These are phyloP conservation scores for Alternaria postmessia DNA, from an alignment of 2,329 filamentous ascomycete species.

Conservation along the genomic window DNA sequence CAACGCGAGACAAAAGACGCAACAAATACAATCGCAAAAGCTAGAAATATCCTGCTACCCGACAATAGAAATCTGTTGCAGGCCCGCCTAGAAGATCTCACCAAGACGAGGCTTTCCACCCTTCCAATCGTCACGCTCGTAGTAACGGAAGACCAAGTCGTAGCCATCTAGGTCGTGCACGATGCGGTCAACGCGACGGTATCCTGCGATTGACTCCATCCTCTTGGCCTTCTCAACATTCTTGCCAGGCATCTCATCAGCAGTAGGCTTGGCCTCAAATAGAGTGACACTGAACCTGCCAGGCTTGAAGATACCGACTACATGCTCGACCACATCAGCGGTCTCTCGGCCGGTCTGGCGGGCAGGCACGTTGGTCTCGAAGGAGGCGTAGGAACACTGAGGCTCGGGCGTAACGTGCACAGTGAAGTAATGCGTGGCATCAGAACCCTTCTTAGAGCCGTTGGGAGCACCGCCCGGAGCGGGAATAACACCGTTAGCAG, in stretches of 20 bases:
- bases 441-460: slow-evolving; percentile 51
- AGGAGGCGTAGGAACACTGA: slow-evolving; percentile 95
- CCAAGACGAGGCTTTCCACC: slow-evolving; percentile 70
- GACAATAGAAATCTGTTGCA: neutral
- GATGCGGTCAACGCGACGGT: slow-evolving; percentile 89
- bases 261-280: slow-evolving; percentile 81
- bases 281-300: slow-evolving; percentile 97
- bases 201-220: slow-evolving; percentile 84
- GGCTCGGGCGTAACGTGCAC: slow-evolving; percentile 98
- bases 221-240: slow-evolving; percentile 53
- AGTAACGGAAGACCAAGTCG: slow-evolving; percentile 95
- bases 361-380: slow-evolving; percentile 96
- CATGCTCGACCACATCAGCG: slow-evolving; percentile 88
- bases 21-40: neutral
- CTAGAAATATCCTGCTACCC: neutral
- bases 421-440: slow-evolving; percentile 83
- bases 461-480: slow-evolving; percentile 65
- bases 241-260: slow-evolving; percentile 51
- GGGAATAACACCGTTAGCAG: slow-evolving; percentile 93
- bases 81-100: slow-evolving; percentile 49
- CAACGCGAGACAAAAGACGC: slow-evolving; percentile 4
- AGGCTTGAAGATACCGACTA: slow-evolving; percentile 94
- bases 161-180: slow-evolving; percentile 98
- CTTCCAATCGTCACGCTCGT: slow-evolving; percentile 86
- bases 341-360: slow-evolving; percentile 88